These are phyloP conservation scores for Leccinum arenicola DNA, from an alignment of 768 basidiomycete species.

Conservation along the genomic window DNA sequence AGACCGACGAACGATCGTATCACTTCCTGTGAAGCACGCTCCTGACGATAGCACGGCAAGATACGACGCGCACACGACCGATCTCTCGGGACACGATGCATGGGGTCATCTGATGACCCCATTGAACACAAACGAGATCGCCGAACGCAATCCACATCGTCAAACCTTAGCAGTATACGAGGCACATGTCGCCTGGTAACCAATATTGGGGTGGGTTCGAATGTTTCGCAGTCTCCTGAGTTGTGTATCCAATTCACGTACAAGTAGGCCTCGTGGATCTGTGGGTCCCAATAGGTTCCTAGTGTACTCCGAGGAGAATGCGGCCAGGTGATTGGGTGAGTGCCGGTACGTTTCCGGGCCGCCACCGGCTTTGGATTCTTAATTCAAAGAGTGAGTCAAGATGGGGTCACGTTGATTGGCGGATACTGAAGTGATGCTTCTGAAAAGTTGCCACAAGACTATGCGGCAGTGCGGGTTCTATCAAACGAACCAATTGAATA, in stretches of 20 bases:
- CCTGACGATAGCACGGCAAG: background rate
- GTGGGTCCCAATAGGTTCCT: background rate
- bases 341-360: background rate
- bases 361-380: background rate
- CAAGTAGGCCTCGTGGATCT: background rate
- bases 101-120: background rate
- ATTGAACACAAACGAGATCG: background rate
- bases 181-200: background rate
- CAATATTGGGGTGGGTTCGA: background rate
- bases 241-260: background rate
- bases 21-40: background rate
- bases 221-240: background rate
- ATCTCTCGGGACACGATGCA: background rate
- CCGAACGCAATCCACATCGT: slow-evolving; percentile 2
- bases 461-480: background rate
- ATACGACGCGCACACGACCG: background rate
- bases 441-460: background rate
- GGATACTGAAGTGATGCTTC: background rate
- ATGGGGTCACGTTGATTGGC: background rate
- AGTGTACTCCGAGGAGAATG: slow-evolving; percentile 8
- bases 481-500: background rate
- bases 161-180: background rate
- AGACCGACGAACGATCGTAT: background rate
- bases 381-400: background rate
- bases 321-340: background rate